Conservation (phyloP, 1,284 basidiomycete genomes). For the Microstroma glucosiphilum region DNA sequence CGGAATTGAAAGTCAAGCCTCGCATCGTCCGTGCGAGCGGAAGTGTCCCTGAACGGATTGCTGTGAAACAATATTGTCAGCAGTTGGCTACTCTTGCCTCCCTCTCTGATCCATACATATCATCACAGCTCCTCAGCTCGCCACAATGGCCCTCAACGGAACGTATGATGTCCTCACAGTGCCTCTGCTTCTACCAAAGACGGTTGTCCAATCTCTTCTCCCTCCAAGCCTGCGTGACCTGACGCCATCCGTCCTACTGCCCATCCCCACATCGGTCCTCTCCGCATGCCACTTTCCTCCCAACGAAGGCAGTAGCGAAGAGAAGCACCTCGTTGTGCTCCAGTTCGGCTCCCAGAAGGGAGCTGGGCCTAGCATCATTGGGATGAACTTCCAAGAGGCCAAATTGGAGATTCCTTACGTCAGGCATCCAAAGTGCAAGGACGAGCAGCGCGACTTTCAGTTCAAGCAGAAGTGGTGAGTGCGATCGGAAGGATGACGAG, state of each 20-base stretch:
- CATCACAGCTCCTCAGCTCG: neutral
- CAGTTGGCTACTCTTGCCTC: neutral
- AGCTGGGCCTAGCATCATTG: slow-evolving; percentile 14
- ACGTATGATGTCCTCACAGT: slow-evolving; percentile 18
- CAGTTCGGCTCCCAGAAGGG: slow-evolving; percentile 15
- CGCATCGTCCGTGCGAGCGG: neutral
- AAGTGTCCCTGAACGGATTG: too few species aligned
- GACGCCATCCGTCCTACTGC: slow-evolving; percentile 5
- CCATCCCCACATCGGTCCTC: slow-evolving; percentile 5
- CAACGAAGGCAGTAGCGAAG: too few species aligned
- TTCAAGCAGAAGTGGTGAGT: slow-evolving; percentile 13
- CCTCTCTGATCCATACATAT: neutral
- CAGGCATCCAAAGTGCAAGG: slow-evolving; percentile 11
- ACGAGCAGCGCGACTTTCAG: neutral
- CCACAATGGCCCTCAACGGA: slow-evolving; percentile 14
- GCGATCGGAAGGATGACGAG: neutral
- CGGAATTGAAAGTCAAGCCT: neutral
- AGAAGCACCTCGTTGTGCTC: slow-evolving; percentile 12
- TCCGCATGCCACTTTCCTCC: neutral
- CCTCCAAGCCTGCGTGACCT: neutral
- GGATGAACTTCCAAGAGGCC: slow-evolving; percentile 10
- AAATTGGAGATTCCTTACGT: slow-evolving; percentile 18
- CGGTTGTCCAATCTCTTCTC: slow-evolving; percentile 6
- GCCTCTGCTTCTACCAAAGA: slow-evolving; percentile 11
- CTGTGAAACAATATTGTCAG: neutral